Conservation (phyloP, 2,329 filamentous ascomycete genomes). For the Pseudophaeomoniella oleicola region DNA sequence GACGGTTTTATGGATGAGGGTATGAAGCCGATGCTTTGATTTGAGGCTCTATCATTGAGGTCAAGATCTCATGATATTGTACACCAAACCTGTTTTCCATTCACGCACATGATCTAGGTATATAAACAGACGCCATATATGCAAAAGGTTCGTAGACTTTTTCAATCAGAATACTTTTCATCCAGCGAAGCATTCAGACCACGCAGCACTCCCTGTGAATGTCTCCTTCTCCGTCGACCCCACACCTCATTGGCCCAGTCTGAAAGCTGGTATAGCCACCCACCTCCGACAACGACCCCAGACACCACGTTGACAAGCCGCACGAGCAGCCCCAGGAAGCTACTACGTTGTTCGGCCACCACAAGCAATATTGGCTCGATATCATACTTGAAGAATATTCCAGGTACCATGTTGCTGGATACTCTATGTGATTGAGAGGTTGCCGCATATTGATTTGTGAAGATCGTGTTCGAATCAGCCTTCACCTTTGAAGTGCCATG, state of each 20-base stretch:
- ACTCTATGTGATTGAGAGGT: constrained; percentile 70
- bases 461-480: constrained; percentile 44
- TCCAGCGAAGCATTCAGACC: constrained; percentile 21
- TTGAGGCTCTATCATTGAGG: no score
- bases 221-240: constrained; percentile 23
- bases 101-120: no score
- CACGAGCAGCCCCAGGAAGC: constrained; percentile 60
- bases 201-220: constrained; percentile 34
- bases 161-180: constrained; percentile 8
- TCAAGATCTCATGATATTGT: no score
- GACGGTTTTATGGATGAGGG: no score
- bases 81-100: no score
- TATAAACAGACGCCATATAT: no score
- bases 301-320: constrained; percentile 81
- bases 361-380: constrained; percentile 88
- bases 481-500: constrained; percentile 8
- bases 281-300: constrained; percentile 81
- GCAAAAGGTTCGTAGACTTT: no score
- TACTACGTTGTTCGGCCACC: constrained; percentile 66
- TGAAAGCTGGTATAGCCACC: constrained; percentile 78
- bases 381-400: constrained; percentile 97
- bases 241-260: constrained; percentile 52
- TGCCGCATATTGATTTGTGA: constrained; percentile 96
- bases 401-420: constrained; percentile 59
- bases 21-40: no score